phyloP scores from a whole-genome alignment of 2,329 filamentous ascomycete genomes.

The Colletotrichum brevisporum region DNA sequence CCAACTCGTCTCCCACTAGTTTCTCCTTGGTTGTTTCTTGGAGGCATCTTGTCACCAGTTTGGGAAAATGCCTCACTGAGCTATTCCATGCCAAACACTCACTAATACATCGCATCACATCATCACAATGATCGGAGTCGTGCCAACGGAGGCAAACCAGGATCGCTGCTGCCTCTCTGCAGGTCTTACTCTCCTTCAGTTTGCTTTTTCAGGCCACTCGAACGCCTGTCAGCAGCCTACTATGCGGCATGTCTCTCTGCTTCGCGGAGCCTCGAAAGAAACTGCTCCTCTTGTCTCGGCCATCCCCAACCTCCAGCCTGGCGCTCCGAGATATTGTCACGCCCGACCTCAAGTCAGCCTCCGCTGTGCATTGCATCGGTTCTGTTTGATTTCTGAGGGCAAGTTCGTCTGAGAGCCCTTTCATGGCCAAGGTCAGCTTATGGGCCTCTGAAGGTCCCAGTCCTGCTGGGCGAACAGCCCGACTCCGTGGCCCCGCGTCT shows the following conservation, averaged over 20 bases:
- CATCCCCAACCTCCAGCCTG: background rate
- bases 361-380: background rate
- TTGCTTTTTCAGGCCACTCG: conserved; percentile 4
- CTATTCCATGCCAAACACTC: background rate
- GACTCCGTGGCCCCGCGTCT: background rate
- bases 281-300: conserved; percentile 6
- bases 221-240: background rate
- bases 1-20: conserved; percentile 3
- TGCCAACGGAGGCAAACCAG: background rate
- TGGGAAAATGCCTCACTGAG: conserved; percentile 5
- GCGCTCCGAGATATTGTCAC: background rate
- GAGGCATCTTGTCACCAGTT: background rate
- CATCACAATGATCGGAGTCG: background rate
- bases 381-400: background rate
- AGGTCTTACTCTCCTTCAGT: background rate
- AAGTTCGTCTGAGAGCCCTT: background rate
- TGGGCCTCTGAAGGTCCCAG: background rate
- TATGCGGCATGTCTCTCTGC: background rate
- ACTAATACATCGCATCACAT: background rate
- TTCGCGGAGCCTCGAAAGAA: background rate
- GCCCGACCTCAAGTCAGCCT: background rate
- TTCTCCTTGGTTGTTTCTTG: conserved; percentile 4
- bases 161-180: background rate
- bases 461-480: background rate
- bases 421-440: background rate